Evolutionary conservation across 371 early-diverging fungal genomes (phyloP), one percentile per base, ranked within the genome.

Genomic region (Mucor lusitanicus): DNA sequence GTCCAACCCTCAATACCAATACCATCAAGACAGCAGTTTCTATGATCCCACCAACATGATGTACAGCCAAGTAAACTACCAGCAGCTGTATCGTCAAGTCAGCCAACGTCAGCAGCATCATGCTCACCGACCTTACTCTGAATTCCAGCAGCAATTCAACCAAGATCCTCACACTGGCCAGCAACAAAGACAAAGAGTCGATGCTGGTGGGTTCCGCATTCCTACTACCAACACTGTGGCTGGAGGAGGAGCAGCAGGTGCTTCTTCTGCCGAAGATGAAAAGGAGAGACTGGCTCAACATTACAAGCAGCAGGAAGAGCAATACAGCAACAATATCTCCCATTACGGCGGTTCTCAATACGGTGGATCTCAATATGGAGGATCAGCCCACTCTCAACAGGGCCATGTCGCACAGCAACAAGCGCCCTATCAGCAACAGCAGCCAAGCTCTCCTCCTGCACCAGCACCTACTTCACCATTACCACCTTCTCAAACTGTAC

Each of bases 171-270:
- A 61, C 9, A 40, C 44, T 23, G 62, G 40, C 3, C 53, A 66
- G 3, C 64, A 64, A 13, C 70, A 75, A 37, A 71, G 70, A 59
- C 73, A 64, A 32, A 71, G 73, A 40, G 63, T 75, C 11, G 80
- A 81, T 60, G 78, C 78, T 19, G 81, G 84, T 48, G 84, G 81
- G 9, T 83, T 83, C 69, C 73, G 77, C 44, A 70, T 79, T 25
- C 80, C 72, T 17, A 44, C 64, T 25, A 50, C 59, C 28, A 32
- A 55, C 6, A 25, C 50, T 25, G 8, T 19, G 17, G 6, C 44
- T 19, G n/a, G n/a, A n/a, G 44, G 19, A 19, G 44, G 44, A n/a
- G 35, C 35, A 35, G 44, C 30, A 30, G 30, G 44, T 19, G 50
- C 50, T 48, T 54, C 6, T 7, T 65, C 64, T 39, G 74, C 77